Conservation (phyloP, 192 early-diverging fungal genomes). For the Backusella australiensis region DNA sequence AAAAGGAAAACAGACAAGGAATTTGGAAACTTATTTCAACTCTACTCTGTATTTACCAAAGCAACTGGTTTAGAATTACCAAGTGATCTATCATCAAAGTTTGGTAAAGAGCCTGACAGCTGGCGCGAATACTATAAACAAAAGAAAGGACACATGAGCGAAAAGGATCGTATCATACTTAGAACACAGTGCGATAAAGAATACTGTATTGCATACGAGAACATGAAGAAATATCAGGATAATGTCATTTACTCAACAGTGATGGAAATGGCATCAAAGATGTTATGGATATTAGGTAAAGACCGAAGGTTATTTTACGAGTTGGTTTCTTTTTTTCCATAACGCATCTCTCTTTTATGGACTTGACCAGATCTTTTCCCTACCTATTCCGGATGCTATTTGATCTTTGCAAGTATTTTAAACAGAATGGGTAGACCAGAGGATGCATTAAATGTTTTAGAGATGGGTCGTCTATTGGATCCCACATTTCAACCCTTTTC, state of each 20-base stretch:
- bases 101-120: not conserved
- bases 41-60: not conserved
- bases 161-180: not conserved
- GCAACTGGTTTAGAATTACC: constrained; percentile 7
- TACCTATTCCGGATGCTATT: constrained; percentile 1
- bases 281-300: constrained; percentile 10
- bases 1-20: not conserved
- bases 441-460: not conserved
- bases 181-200: not conserved
- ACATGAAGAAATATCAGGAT: not conserved
- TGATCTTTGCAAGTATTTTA: not conserved
- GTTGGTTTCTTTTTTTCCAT: too few relatives aligned
- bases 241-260: not conserved
- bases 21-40: constrained; percentile 7
- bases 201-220: not conserved
- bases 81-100: not conserved
- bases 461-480: not conserved
- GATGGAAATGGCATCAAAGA: not conserved
- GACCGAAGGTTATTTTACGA: not conserved
- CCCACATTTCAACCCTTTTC: not conserved
- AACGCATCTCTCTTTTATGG: not conserved
- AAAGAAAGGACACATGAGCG: not conserved
- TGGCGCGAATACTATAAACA: not conserved
- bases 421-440: not conserved
- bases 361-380: not conserved